Base-by-base conservation (phyloP, 169 alveolate genomes). In the Nephromyces sp. region DNA sequence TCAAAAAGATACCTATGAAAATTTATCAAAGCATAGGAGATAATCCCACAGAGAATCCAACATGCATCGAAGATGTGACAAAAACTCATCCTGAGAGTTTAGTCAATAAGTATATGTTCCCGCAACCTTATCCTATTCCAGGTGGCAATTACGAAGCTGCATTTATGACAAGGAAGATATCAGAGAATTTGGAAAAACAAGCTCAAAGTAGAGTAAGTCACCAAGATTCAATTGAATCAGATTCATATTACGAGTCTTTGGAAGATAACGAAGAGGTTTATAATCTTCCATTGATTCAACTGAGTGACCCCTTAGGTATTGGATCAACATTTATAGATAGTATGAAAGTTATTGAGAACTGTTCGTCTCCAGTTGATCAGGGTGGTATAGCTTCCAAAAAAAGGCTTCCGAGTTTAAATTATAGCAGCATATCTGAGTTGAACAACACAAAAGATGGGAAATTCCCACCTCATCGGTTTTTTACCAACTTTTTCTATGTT, bases 401-500 rank as follows among this genome's bases (percentile, higher is more conserved):
- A n/a, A n/a, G n/a, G n/a, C n/a, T n/a, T n/a, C n/a, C n/a, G n/a
- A n/a, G n/a, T n/a, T 15, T 43, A n/a, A 43, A 43, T n/a, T 43
- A 43, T n/a, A 15, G n/a, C 15, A 75, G 22, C 52, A 72, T 75
- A 5, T 67, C 82, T 15, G 77, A 75, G 21, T 34, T 75, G 70
- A 3, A 66, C 65, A 75, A 75, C 32, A 67, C 74, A 21, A 67
- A 75, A 22, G 62, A 75, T 28, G 82, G 82, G 2, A 75, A 34
- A 22, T 72, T 66, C 29, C 76, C 77, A 1, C 72, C 82, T 0
- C 67, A 69, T 2, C 82, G 77, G 1, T 64, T 75, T 34, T 75
- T 75, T 33, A 67, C 52, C n/a, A 52, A 72, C 25, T 75, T 75
- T 70, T 75, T 75, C 52, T 75, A 75, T 72, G 32, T 75, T 31